Evolutionary conservation across 2,329 filamentous ascomycete genomes (phyloP), one percentile per base, ranked within the genome.

Genomic region (Aspergillus pseudoterreus): DNA sequence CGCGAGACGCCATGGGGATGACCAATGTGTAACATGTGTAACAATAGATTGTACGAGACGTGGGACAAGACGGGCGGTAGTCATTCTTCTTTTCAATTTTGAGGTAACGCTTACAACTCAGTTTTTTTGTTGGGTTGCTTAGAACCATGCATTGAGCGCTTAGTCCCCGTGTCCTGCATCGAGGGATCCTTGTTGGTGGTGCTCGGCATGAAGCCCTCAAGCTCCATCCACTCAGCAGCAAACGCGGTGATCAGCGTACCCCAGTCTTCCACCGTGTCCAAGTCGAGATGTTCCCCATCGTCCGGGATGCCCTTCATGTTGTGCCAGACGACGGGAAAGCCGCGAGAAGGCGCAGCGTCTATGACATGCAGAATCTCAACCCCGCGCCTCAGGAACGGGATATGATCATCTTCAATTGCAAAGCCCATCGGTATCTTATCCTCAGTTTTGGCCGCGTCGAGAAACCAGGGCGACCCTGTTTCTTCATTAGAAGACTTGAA

Each of bases 341-440:
- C 61, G 10, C 58, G 61, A 35, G 59, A 61, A 1, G 63, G 60
- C 0, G 86, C 86, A 4, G 77, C 79, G 0, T 92, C 90, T 51
- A 99, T 97, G 22, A 99, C 71, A 72, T 99, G 94, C 52, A 99
- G 71, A 14, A 97, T 80, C 24, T 95, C 86, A 0, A 97, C 92
- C 1, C 94, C 94, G 33, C 90, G 82, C 33, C 76, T 76, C 79
- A 97, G 84, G 63, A 99, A 99, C 0, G 94, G 94, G 4, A 96
- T 70, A 68, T 99, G 94, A 64, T 99, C 94, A 66, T 99, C 94
- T 56, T 85, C 79, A 9, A 96, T 82, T 12, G 76, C 71, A n/a
- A 71, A 68, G 35, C 71, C 65, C 39, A 71, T 39, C 56, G 57
- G 71, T 62, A 88, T 80, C 30, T 73, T 65, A 43, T 67, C 64